These are phyloP conservation scores for Adansonia digitata DNA, from an alignment of 345 rosid genomes.

Conservation along the genomic window DNA sequence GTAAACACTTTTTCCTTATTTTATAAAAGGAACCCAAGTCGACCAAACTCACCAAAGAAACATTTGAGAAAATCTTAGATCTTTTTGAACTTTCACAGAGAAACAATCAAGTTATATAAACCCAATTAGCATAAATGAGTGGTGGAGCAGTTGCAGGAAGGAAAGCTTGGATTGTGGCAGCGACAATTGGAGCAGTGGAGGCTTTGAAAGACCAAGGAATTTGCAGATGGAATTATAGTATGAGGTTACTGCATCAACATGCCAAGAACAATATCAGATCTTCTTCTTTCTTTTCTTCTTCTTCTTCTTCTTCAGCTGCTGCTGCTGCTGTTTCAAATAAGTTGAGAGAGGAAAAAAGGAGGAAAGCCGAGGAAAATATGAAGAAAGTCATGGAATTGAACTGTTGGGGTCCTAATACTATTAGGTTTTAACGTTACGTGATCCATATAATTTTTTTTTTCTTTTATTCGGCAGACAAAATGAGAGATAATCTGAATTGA, in stretches of 20 bases:
- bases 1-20: neutral
- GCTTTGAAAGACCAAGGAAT: conserved; percentile 70
- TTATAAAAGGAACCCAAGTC: neutral
- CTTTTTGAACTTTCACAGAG: neutral
- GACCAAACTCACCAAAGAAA: neutral
- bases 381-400: conserved; percentile 35
- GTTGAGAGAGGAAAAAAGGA: conserved; percentile 14
- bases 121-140: too few relatives aligned
- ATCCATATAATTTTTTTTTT: neutral
- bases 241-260: conserved; percentile 40
- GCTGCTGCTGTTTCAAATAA: conserved; percentile 18
- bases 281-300: neutral
- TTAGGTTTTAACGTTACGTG: conserved; percentile 21
- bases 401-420: conserved; percentile 46
- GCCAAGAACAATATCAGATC: conserved; percentile 34
- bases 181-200: conserved; percentile 60
- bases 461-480: neutral
- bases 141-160: conserved; percentile 5
- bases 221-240: conserved; percentile 57
- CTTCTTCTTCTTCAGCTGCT: conserved; percentile 21
- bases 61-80: neutral
- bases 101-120: too few relatives aligned
- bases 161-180: conserved; percentile 48
- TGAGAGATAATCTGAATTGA: neutral
- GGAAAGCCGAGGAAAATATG: conserved; percentile 22